phyloP scores from a whole-genome alignment of 352 stramenopile genomes.

The Pilasporangium apinafurcum region DNA sequence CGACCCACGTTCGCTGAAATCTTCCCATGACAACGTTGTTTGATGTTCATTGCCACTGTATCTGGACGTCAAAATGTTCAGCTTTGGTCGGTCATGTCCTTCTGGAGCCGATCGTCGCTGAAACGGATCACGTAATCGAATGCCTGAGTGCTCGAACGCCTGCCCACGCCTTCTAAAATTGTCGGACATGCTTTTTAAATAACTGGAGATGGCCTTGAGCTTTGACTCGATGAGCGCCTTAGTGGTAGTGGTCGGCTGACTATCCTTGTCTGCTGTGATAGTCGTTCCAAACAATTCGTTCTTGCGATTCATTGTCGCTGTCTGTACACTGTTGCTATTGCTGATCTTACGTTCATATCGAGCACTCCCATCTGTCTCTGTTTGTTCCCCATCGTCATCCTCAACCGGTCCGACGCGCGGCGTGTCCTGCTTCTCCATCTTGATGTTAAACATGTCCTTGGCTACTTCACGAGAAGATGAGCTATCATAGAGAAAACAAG shows the following conservation, averaged over 20 bases:
- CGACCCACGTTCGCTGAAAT: constrained; percentile 17
- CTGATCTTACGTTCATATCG: no score
- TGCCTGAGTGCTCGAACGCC: constrained; percentile 25
- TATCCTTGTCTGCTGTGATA: no score
- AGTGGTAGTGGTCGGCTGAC: no score
- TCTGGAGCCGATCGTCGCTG: constrained; percentile 33
- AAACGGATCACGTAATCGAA: constrained; percentile 35
- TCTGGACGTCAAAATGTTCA: constrained; percentile 31
- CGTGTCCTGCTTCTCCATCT: no score
- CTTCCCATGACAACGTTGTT: constrained; percentile 40
- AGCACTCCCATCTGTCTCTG: no score
- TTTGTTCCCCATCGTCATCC: no score
- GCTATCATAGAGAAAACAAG: no score
- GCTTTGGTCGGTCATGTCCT: constrained; percentile 25
- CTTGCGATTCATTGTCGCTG: constrained; percentile 19
- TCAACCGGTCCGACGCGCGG: no score
- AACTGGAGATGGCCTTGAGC: constrained; percentile 33
- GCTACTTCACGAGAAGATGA: no score
- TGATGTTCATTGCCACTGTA: constrained; percentile 36
- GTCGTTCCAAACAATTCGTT: constrained; percentile 10
- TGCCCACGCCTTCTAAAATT: constrained; percentile 25
- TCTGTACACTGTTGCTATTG: no score
- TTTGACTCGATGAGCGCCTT: constrained; percentile 17
- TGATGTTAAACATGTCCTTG: no score
- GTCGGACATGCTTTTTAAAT: constrained; percentile 36